Evolutionary conservation across 2,329 filamentous ascomycete genomes (phyloP), one percentile per base, ranked within the genome.

Genomic region (Clonostachys chloroleuca): DNA sequence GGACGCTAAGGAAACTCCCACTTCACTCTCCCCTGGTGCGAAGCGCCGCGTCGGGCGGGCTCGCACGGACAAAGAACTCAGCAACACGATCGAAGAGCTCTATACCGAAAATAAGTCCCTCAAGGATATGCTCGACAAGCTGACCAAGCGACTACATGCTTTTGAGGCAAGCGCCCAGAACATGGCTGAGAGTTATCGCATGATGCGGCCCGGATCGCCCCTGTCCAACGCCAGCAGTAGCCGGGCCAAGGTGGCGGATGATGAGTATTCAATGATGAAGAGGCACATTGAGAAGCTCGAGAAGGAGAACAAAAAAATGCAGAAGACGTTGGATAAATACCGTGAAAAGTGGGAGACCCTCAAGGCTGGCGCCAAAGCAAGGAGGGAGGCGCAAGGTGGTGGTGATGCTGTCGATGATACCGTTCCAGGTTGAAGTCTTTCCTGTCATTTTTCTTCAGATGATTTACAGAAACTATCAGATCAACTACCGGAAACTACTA

Each of bases 121-220:
- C 44, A 92, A 94, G 58, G 81, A 87, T 48, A 84, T 91, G 56
- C 81, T 95, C 9, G 92, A 97, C 65, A 90, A 89, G 44, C 79
- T 96, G 35, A 89, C 87, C 52, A 89, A 87, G 56, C 83, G 92
- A 1, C 78, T 99, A n/a, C 88, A 94, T 58, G 87, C 91, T 52
- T 99, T 96, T 69, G 92, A 99, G 66, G 85, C 90, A 37, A 92
- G 89, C 57, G 90, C 91, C 0, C 94, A 97, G 67, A 90, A 86
- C 52, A 78, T 97, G 34, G 89, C 92, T 13, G 90, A 96, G 63
- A 95, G 89, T 55, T 84, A 83, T 62, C 73, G 81, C n/a, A 64
- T 85, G 6, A 78, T 81, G 66, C 71, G 77, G 13, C 78, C 80
- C 2, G 72, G 73, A 5, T 83, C 80, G 36, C 80, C 81, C 3